Percentiles rank a stretch among this genome's conserved stretches.
Evolutionary conservation across 2,329 filamentous ascomycete species (phyloP).

Genomic region (Penicillium sp.): DNA sequence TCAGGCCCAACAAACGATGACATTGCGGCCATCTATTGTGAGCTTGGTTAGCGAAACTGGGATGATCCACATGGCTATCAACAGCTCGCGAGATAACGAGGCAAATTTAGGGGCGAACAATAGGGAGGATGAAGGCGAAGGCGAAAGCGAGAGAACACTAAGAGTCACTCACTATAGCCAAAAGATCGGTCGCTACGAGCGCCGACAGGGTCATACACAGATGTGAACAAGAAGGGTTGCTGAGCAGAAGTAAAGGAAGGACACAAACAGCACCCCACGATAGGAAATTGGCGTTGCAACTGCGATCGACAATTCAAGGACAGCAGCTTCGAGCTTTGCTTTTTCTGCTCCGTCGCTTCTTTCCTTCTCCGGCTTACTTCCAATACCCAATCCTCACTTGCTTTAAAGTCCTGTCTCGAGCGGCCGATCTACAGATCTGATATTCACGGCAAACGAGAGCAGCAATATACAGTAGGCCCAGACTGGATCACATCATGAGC

Average conservation of each 20-base stretch:
- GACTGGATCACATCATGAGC: neutral
- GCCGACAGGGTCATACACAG: neutral
- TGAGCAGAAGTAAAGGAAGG: slow-evolving; percentile 3
- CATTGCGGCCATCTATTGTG: slow-evolving; percentile 25
- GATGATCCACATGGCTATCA: slow-evolving; percentile 5
- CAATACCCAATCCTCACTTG: neutral
- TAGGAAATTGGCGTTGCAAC: slow-evolving; percentile 20
- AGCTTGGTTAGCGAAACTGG: slow-evolving; percentile 12
- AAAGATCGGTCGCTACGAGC: neutral
- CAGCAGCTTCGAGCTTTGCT: neutral
- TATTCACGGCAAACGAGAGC: neutral
- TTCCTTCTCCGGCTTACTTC: slow-evolving; percentile 1
- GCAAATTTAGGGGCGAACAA: slow-evolving; percentile 8
- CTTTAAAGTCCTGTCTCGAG: neutral
- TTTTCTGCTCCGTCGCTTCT: slow-evolving; percentile 5
- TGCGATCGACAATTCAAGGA: slow-evolving; percentile 17
- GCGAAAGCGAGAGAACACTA: neutral
- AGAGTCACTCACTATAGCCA: neutral
- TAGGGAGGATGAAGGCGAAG: neutral
- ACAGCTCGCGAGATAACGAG: neutral
- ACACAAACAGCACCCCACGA: slow-evolving; percentile 16
- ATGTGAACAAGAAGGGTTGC: neutral
- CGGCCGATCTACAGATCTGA: slow-evolving; percentile 8
- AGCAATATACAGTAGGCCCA: neutral
- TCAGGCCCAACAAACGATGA: slow-evolving; percentile 61